Conservation (phyloP, 1,284 basidiomycete genomes). For the Gymnopus androsaceus region DNA sequence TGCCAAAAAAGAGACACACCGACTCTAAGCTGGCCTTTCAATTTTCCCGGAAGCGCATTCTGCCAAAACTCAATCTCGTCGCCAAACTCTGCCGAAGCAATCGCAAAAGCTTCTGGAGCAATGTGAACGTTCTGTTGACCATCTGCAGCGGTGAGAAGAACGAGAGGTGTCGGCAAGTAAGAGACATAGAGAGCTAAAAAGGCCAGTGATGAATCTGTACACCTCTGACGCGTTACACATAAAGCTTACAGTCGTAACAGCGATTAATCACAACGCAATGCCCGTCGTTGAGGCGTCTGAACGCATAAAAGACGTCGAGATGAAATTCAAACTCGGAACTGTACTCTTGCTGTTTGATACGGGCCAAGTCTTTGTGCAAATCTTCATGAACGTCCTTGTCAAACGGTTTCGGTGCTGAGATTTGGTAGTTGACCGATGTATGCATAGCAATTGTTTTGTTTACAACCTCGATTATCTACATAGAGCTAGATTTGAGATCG, state of each 20-base stretch:
- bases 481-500: conserved; percentile 8
- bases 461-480: conserved; percentile 54
- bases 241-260: conserved; percentile 53
- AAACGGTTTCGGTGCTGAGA: conserved; percentile 54
- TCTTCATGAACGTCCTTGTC: conserved; percentile 58
- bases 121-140: conserved; percentile 54
- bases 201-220: not conserved
- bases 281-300: conserved; percentile 60
- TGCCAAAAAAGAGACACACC: conserved; percentile 31
- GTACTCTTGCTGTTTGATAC: conserved; percentile 47
- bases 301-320: conserved; percentile 51
- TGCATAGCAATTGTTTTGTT: conserved; percentile 63
- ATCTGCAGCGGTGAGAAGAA: conserved; percentile 46
- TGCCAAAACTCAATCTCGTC: conserved; percentile 59
- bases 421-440: conserved; percentile 60
- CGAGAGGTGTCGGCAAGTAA: conserved; percentile 56
- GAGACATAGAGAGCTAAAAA: conserved; percentile 48
- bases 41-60: conserved; percentile 46
- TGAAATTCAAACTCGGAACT: conserved; percentile 55
- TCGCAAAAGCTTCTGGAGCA: conserved; percentile 57
- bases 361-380: conserved; percentile 48
- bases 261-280: conserved; percentile 58
- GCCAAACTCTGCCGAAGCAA: conserved; percentile 54
- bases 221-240: not conserved
- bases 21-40: conserved; percentile 51